A percentile compares a stretch with the other conserved stretches of the same genome.
phyloP scores from a whole-genome alignment of 192 early-diverging fungal genomes.

The Dissophora ornata region DNA sequence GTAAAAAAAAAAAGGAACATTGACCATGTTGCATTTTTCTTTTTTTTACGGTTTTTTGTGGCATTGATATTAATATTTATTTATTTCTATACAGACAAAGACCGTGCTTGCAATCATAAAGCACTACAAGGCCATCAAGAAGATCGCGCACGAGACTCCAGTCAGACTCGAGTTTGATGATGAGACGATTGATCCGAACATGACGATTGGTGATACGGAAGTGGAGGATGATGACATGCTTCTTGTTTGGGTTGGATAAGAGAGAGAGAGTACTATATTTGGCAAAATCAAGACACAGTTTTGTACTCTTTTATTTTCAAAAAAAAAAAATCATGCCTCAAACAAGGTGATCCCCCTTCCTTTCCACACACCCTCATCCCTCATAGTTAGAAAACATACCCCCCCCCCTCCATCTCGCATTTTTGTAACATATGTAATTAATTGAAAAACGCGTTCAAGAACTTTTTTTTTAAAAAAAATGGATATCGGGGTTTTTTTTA shows the following conservation, averaged over 20 bases:
- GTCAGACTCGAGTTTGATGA: slow-evolving; percentile 67
- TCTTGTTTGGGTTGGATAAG: slow-evolving; percentile 44
- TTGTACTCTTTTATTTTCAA: no score
- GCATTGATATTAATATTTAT: not conserved
- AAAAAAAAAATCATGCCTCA: not conserved
- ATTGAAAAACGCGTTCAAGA: no score
- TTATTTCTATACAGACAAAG: slow-evolving; percentile 48
- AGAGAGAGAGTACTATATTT: no score
- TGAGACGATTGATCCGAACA: slow-evolving; percentile 58
- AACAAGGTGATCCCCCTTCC: no score
- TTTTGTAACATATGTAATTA: no score
- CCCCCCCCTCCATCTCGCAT: no score
- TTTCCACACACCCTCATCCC: no score
- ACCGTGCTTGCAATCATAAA: slow-evolving; percentile 56
- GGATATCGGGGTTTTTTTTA: no score
- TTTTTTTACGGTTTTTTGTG: slow-evolving; percentile 22
- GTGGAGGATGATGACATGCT: slow-evolving; percentile 73
- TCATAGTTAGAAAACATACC: no score
- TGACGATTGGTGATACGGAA: slow-evolving; percentile 61
- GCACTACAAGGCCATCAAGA: slow-evolving; percentile 58
- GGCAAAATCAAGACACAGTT: no score
- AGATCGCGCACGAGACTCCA: slow-evolving; percentile 10
- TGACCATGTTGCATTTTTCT: slow-evolving; percentile 24
- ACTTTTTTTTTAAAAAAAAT: no score
- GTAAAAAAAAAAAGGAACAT: slow-evolving; percentile 16